Conservation (phyloP, 371 early-diverging fungal genomes). For the Massospora cicadina region DNA sequence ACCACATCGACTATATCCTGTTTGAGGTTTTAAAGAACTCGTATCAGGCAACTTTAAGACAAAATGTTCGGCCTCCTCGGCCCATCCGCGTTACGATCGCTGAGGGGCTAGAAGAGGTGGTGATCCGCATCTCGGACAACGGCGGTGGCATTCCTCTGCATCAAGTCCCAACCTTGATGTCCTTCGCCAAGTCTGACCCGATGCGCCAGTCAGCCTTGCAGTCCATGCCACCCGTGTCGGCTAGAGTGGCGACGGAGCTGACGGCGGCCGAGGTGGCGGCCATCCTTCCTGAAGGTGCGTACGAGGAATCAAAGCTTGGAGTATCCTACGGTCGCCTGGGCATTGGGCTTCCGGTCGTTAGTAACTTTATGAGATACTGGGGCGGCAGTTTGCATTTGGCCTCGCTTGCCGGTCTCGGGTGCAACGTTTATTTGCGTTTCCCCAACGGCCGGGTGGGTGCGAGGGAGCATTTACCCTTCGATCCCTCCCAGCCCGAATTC, state of each 20-base stretch:
- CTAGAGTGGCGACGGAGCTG: slow-evolving; percentile 20
- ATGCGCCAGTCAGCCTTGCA: neutral
- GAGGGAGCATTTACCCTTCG: slow-evolving; percentile 8
- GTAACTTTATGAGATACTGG: slow-evolving; percentile 75
- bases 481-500: neutral
- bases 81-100: slow-evolving; percentile 74
- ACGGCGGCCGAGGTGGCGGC: neutral
- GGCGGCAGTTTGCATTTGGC: slow-evolving; percentile 51
- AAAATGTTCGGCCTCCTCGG: slow-evolving; percentile 16
- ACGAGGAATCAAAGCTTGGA: neutral
- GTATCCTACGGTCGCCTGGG: slow-evolving; percentile 36
- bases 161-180: neutral
- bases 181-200: slow-evolving; percentile 4
- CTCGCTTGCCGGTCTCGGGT: slow-evolving; percentile 69
- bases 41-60: slow-evolving; percentile 35
- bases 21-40: slow-evolving; percentile 84
- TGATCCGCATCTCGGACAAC: slow-evolving; percentile 78
- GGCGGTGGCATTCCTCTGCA: slow-evolving; percentile 63
- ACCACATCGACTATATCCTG: slow-evolving; percentile 86
- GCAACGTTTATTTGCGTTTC: slow-evolving; percentile 68
- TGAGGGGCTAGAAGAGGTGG: slow-evolving; percentile 48
- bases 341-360: slow-evolving; percentile 69
- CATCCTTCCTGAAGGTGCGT: neutral
- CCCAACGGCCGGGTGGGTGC: slow-evolving; percentile 33
- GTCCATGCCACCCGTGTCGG: slow-evolving; percentile 15